phyloP scores from a whole-genome alignment of 2,329 filamentous ascomycete species.

The Pezicula neosporulosa region DNA sequence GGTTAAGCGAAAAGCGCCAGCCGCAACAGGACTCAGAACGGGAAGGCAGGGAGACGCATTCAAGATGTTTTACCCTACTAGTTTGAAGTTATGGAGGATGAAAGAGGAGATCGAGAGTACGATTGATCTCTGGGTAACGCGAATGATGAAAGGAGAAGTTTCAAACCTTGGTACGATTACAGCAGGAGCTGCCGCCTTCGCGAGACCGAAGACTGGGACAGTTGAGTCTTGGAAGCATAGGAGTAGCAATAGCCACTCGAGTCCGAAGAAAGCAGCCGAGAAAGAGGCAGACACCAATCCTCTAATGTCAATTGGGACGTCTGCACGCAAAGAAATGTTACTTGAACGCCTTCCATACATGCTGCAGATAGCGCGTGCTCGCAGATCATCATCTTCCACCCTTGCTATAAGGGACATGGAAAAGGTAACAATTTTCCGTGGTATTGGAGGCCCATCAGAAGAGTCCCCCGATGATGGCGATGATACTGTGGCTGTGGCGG shows the following conservation, averaged over 20 bases:
- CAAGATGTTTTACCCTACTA: constrained; percentile 91
- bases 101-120: constrained; percentile 78
- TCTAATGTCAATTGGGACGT: constrained; percentile 54
- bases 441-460: constrained; percentile 33
- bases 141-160: constrained; percentile 52
- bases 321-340: constrained; percentile 69
- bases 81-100: constrained; percentile 77
- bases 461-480: constrained; percentile 43
- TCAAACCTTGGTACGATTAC: constrained; percentile 34
- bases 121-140: constrained; percentile 65
- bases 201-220: constrained; percentile 34
- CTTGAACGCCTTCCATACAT: constrained; percentile 88
- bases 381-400: constrained; percentile 17
- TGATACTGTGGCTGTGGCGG: constrained; percentile 31
- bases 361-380: constrained; percentile 53
- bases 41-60: constrained; percentile 56
- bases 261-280: constrained; percentile 3
- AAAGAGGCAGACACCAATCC: constrained; percentile 31
- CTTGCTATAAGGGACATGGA: constrained; percentile 36
- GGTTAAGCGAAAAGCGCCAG: constrained; percentile 64
- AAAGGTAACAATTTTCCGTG: constrained; percentile 29
- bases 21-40: constrained; percentile 22
- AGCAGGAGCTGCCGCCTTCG: constrained; percentile 46
- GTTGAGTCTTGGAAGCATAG: constrained; percentile 30
- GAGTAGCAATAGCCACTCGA: constrained; percentile 2